Base-by-base conservation (phyloP, 768 basidiomycete species). In the Fistulinella prunicolor region DNA sequence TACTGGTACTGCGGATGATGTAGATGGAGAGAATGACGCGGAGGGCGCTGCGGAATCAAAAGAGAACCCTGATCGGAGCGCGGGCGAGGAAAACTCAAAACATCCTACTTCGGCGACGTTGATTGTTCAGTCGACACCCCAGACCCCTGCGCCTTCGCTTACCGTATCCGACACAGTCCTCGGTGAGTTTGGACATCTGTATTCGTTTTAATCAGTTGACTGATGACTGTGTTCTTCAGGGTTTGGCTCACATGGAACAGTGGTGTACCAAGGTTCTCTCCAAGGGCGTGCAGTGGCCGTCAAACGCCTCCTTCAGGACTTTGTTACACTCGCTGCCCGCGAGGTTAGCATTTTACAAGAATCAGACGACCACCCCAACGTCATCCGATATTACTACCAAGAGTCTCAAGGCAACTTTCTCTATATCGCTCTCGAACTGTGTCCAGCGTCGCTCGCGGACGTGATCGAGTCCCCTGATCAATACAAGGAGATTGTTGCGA, bases 251-350 rank as follows among this genome's bases (percentile, higher is more conserved):
- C 94, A 97, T 61, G 96, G 96, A 6, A 99, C 96, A 0, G 89
- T 98, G 35, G 96, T 99, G 3, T 93, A 82, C 70, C 80, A 87
- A 61, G 96, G 95, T 3, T 88, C 93, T 7, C 80, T 97, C n/a
- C 95, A 98, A 71, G 94, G 92, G 0, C 86, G 96, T 44, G 88
- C 95, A 0, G 96, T 99, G 0, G 96, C 96, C n/a, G 94, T 99
- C 48, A 98, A 99, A 67, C 89, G 96, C 0, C 79, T 99, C 3
- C 79, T 98, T 7, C 87, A 86, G 57, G 94, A 98, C 67, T 98
- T 97, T 59, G 91, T 95, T 46, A 95, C 93, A 0, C 82, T 99
- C 30, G 94, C 94, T 7, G 77, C 85, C 4, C 89, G 94, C 39
- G 96, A 99, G 74, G 94, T 98, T 22, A 83, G 83, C 60, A 82